Percentiles rank a stretch among this genome's conserved stretches.
Conservation (phyloP, 1,284 basidiomycete species). For the Pseudozyma tsukubaensis region DNA sequence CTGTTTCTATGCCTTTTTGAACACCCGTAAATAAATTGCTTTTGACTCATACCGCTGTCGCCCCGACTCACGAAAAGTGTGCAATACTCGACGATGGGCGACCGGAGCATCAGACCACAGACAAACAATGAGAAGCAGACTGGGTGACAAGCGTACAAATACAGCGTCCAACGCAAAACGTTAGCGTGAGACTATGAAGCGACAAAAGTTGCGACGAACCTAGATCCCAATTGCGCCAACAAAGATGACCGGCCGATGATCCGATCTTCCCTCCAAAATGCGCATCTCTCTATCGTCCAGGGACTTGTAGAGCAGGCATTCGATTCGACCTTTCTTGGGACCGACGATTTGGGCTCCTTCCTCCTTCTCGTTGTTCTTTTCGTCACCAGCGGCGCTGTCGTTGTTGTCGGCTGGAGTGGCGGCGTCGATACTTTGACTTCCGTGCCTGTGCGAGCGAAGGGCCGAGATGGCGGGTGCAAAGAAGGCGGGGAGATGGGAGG, state of each 20-base stretch:
- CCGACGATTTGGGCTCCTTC: slow-evolving; percentile 32
- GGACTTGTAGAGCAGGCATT: slow-evolving; percentile 78
- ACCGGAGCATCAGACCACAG: too few species aligned
- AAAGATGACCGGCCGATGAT: slow-evolving; percentile 77
- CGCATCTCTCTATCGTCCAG: slow-evolving; percentile 82
- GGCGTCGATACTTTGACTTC: not conserved
- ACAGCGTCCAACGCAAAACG: too few species aligned
- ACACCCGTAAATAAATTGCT: too few species aligned
- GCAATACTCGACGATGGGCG: too few species aligned
- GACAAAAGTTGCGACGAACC: not conserved
- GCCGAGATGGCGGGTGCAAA: slow-evolving; percentile 34
- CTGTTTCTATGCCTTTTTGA: too few species aligned
- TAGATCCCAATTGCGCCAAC: slow-evolving; percentile 57
- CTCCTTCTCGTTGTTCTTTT: not conserved
- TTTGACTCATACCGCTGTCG: too few species aligned
- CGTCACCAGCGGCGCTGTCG: not conserved
- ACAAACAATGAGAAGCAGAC: too few species aligned
- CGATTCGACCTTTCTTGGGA: slow-evolving; percentile 52
- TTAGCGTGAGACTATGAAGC: not conserved
- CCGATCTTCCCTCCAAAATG: slow-evolving; percentile 73
- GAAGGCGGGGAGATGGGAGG: slow-evolving; percentile 47
- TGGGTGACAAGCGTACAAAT: not conserved
- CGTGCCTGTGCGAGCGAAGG: slow-evolving; percentile 21
- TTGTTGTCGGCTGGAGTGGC: not conserved
- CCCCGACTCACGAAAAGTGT: too few species aligned